These are phyloP conservation scores for Straminergon stramineum DNA, from an alignment of 225 moss, liverwort and hornwort species.

Conservation along the genomic window DNA sequence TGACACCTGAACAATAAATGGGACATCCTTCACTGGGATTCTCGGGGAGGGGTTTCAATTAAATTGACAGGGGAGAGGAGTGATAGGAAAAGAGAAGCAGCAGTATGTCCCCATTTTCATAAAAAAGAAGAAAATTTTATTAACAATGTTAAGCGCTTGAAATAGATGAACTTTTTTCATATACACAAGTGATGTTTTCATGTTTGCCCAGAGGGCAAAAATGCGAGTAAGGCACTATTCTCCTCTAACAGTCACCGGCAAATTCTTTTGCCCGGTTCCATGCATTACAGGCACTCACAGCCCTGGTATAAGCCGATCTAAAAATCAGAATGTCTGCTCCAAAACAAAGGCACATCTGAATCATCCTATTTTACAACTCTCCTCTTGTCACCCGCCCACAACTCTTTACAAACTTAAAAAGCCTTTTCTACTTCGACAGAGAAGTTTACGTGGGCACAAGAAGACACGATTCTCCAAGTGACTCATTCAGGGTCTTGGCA, in stretches of 20 bases:
- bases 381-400: background rate
- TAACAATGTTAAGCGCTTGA: background rate
- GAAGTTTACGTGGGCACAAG: slow-evolving; percentile 36
- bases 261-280: background rate
- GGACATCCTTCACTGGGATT: background rate
- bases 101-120: no score
- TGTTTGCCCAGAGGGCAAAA: background rate
- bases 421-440: background rate
- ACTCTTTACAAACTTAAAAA: background rate
- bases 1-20: background rate
- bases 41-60: background rate
- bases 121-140: background rate
- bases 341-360: background rate
- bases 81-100: background rate
- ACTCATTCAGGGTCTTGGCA: slow-evolving; percentile 7
- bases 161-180: background rate
- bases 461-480: slow-evolving; percentile 5
- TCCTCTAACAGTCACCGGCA: background rate
- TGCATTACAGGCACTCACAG: background rate
- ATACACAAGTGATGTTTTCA: background rate
- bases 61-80: background rate
- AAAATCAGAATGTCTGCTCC: background rate
- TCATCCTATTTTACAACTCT: slow-evolving; percentile 8
- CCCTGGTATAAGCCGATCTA: background rate
- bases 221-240: background rate